These are phyloP conservation scores for Suillus spraguei DNA, from an alignment of 768 basidiomycete species.

Conservation along the genomic window DNA sequence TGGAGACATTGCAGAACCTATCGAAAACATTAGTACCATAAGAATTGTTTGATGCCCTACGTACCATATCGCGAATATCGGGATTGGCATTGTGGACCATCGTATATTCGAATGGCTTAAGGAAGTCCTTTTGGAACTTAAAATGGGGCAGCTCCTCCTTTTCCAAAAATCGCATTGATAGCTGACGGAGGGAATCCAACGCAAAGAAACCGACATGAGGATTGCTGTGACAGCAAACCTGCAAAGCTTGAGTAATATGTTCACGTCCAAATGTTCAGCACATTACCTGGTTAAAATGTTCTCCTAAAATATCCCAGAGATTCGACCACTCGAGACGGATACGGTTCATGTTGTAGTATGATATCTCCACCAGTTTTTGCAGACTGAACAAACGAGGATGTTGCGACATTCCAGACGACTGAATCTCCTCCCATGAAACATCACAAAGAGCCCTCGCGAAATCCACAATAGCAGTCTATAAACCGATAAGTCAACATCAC, in stretches of 20 bases:
- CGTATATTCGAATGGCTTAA: constrained; percentile 97
- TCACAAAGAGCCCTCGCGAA: constrained; percentile 96
- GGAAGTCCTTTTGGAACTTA: constrained; percentile 99
- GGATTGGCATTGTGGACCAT: constrained; percentile 97
- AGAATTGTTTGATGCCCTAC: constrained; percentile 12
- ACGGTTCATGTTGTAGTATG: constrained; percentile 99
- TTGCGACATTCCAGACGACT: constrained; percentile 92
- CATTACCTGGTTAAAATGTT: constrained; percentile 94
- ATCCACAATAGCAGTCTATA: constrained; percentile 92
- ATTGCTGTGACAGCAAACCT: constrained; percentile 99
- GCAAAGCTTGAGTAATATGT: constrained; percentile 13
- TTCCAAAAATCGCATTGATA: constrained; percentile 98
- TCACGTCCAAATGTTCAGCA: constrained; percentile 1
- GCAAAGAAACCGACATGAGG: constrained; percentile 97
- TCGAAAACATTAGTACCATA: constrained; percentile 10
- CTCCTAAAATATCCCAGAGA: constrained; percentile 96
- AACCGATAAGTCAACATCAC: not conserved
- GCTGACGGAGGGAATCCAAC: constrained; percentile 91
- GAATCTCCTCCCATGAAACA: constrained; percentile 99
- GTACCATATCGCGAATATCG: constrained; percentile 94
- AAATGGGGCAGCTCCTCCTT: constrained; percentile 98
- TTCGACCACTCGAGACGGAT: constrained; percentile 99
- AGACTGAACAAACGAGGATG: constrained; percentile 95
- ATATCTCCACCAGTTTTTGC: constrained; percentile 98
- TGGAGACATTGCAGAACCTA: constrained; percentile 97